Percentiles rank a stretch among this genome's conserved stretches.
These are phyloP conservation scores for Geosmithia flava DNA, from an alignment of 2,329 filamentous ascomycete species.

Conservation along the genomic window DNA sequence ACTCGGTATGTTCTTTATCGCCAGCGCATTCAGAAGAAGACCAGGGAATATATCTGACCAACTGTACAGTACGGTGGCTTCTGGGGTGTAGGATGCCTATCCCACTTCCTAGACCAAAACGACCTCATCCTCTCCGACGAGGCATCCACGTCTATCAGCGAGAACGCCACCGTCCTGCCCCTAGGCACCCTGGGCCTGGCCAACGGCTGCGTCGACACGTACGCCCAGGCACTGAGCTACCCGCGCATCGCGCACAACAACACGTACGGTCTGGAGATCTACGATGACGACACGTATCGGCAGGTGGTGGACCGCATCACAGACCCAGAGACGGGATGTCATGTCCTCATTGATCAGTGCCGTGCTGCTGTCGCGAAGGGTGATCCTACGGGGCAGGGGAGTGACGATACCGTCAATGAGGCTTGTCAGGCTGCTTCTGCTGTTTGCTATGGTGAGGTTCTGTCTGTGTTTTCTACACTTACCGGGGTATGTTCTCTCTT, in stretches of 20 bases:
- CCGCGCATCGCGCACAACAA: conserved; percentile 46
- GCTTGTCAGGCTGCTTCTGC: conserved; percentile 37
- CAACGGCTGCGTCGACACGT: conserved; percentile 53
- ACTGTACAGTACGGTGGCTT: conserved; percentile 3
- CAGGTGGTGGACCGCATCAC: conserved; percentile 4
- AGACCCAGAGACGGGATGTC: conserved; percentile 28
- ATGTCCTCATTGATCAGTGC: conserved; percentile 36
- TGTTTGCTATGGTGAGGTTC: conserved; percentile 5
- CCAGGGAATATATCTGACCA: background rate
- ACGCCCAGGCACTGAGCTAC: conserved; percentile 42
- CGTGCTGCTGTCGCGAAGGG: conserved; percentile 14
- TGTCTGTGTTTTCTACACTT: background rate
- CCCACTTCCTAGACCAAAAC: conserved; percentile 5
- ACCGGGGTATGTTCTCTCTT: no score
- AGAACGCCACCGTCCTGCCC: conserved; percentile 31
- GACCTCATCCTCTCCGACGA: conserved; percentile 3
- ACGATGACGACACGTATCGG: conserved; percentile 28
- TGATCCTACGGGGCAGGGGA: conserved; percentile 26
- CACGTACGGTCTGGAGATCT: conserved; percentile 47
- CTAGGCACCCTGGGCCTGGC: conserved; percentile 52
- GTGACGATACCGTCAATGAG: conserved; percentile 21
- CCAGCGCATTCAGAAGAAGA: background rate
- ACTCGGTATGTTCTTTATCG: conserved; percentile 24
- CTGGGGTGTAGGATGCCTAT: conserved; percentile 1
- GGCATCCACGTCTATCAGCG: conserved; percentile 6